Evolutionary conservation across 176 grass and related monocot species (phyloP), one percentile per base, ranked within the genome.

Genomic region (Poa annua): DNA sequence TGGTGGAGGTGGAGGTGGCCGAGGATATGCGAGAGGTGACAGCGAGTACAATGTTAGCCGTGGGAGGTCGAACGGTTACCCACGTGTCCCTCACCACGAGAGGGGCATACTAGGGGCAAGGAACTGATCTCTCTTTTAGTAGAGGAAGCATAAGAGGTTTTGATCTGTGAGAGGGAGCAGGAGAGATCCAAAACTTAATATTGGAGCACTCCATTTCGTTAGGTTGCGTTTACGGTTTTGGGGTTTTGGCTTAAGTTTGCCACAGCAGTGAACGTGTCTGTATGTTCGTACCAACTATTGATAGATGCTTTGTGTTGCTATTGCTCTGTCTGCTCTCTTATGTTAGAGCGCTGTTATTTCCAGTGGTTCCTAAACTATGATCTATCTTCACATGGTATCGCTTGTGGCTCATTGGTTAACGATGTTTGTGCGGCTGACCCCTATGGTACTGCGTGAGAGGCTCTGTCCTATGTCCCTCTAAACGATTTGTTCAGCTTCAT

Each of bases 71-170:
- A 94, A 94, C 15, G 89, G 85, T 6, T 83, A 91, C 12, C 87
- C 51, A 24, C 81, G 87, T 60, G 78, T 15, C 54, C 81, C 87
- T 60, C 74, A 86, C 24, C 84, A 91, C 22, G 87, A 91, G 76
- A 89, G 85, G 87, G 92, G 92, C 84, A 87, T 94, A 56, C 68
- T 94, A 52, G 87, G 88, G 11, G 24, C 17, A 54, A 84, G 86
- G 77, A 84, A 84, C 71, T 76, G 80, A 87, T 54, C 42, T 6
- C 66, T 66, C 51, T 65, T 35, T 57, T 36, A 29, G 51, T 22
- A 25, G 52, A 41, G 36, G 48, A 56, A 68, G 61, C 50, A 25
- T 73, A 66, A 20, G 62, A 88, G 74, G 78, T 92, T 88, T 88
- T 92, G 83, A 88, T 83, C 83, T 22, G 24, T 81, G 49, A 3